phyloP scores from a whole-genome alignment of 352 stramenopile genomes.

The Globisporangium polare region DNA sequence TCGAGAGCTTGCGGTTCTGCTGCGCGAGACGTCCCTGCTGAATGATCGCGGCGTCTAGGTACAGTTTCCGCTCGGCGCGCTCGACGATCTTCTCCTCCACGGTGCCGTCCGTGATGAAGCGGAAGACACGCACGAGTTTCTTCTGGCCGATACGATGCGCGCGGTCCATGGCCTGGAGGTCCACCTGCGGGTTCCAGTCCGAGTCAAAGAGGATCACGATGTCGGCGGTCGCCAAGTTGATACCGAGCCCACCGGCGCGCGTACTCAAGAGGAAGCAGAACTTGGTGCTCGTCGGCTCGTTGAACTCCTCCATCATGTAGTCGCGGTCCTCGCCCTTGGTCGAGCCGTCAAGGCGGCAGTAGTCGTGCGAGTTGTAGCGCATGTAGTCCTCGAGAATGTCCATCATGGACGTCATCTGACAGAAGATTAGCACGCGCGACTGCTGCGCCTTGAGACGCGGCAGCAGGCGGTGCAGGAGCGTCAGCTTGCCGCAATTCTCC shows the following conservation, averaged over 20 bases:
- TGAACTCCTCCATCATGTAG: conserved; percentile 97
- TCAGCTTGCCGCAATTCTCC: conserved; percentile 98
- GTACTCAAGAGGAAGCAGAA: conserved; percentile 98
- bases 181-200: conserved; percentile 98
- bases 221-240: conserved; percentile 99
- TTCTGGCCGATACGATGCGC: conserved; percentile 98
- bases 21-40: conserved; percentile 96
- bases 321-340: conserved; percentile 87
- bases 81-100: conserved; percentile 99
- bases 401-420: conserved; percentile 99
- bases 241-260: conserved; percentile 94
- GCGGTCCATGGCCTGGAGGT: conserved; percentile 98
- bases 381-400: conserved; percentile 99
- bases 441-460: conserved; percentile 82
- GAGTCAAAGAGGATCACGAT: conserved; percentile 98
- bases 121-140: conserved; percentile 98
- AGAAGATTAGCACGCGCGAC: conserved; percentile 98
- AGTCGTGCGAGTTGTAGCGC: conserved; percentile 81
- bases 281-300: conserved; percentile 93
- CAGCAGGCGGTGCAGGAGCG: conserved; percentile 94
- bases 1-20: conserved; percentile 90
- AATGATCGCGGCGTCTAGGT: conserved; percentile 98
- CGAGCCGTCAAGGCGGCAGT: conserved; percentile 80
- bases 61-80: conserved; percentile 97
- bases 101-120: conserved; percentile 96